These are phyloP conservation scores for Lepiota venenata DNA, from an alignment of 768 basidiomycete species.

Conservation along the genomic window DNA sequence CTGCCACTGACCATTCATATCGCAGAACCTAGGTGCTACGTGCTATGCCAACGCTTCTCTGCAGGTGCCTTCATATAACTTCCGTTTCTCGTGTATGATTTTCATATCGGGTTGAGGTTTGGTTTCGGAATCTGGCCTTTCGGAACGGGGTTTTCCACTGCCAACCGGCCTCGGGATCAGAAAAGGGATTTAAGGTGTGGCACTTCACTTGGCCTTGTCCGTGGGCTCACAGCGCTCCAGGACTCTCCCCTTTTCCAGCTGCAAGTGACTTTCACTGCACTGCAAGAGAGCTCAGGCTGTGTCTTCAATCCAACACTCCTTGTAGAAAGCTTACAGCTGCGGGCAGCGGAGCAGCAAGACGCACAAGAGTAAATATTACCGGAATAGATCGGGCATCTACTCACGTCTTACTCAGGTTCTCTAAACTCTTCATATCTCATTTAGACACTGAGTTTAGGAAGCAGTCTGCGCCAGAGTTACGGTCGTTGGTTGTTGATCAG, in stretches of 20 bases:
- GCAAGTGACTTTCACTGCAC: slow-evolving; percentile 79
- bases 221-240: slow-evolving; percentile 28
- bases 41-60: slow-evolving; percentile 96
- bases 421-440: slow-evolving; percentile 91
- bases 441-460: slow-evolving; percentile 86
- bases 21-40: slow-evolving; percentile 95
- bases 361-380: slow-evolving; percentile 77
- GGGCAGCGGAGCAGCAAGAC: slow-evolving; percentile 89
- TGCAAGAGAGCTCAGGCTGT: slow-evolving; percentile 67
- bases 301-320: slow-evolving; percentile 84
- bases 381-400: slow-evolving; percentile 5
- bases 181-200: slow-evolving; percentile 37
- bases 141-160: slow-evolving; percentile 82
- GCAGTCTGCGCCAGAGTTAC: slow-evolving; percentile 60
- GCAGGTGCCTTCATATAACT: slow-evolving; percentile 48
- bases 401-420: slow-evolving; percentile 55
- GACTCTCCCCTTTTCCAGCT: slow-evolving; percentile 78
- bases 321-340: slow-evolving; percentile 79
- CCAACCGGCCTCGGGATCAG: slow-evolving; percentile 49
- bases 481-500: slow-evolving; percentile 71
- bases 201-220: not conserved
- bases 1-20: not conserved
- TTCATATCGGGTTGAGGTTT: slow-evolving; percentile 52
- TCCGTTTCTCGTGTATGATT: not conserved
- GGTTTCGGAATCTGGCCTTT: slow-evolving; percentile 86